These are phyloP conservation scores for Fusarium camptoceras DNA, from an alignment of 2,329 filamentous ascomycete species.

Conservation along the genomic window DNA sequence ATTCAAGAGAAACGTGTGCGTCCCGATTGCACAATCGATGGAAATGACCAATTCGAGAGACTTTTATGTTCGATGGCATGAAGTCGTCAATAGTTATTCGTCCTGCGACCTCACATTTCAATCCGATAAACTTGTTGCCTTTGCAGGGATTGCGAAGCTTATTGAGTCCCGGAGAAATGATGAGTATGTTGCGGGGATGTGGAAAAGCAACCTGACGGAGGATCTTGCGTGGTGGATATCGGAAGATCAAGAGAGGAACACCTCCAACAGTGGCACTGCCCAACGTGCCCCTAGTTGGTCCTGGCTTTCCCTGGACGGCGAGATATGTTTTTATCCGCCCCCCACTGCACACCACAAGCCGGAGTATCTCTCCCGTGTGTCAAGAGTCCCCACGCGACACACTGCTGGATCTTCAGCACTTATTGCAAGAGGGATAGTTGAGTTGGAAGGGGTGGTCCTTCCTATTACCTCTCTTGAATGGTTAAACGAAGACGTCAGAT, in stretches of 20 bases:
- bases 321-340: background rate
- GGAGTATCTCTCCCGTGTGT: background rate
- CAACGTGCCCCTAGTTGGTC: background rate
- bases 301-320: background rate
- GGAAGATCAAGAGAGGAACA: background rate
- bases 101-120: background rate
- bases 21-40: background rate
- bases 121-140: constrained; percentile 2
- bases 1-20: background rate
- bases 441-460: background rate
- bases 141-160: background rate
- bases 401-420: background rate
- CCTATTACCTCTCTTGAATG: background rate
- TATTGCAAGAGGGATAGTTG: background rate
- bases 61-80: background rate
- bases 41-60: background rate
- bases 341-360: background rate
- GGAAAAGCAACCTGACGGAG: background rate
- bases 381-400: background rate
- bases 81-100: background rate
- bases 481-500: background rate
- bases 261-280: background rate
- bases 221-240: background rate
- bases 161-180: background rate
- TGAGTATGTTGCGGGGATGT: constrained; percentile 1